Evolutionary conservation across 2,329 filamentous ascomycete genomes (phyloP).

Genomic region (Harringtonia lauricola): DNA sequence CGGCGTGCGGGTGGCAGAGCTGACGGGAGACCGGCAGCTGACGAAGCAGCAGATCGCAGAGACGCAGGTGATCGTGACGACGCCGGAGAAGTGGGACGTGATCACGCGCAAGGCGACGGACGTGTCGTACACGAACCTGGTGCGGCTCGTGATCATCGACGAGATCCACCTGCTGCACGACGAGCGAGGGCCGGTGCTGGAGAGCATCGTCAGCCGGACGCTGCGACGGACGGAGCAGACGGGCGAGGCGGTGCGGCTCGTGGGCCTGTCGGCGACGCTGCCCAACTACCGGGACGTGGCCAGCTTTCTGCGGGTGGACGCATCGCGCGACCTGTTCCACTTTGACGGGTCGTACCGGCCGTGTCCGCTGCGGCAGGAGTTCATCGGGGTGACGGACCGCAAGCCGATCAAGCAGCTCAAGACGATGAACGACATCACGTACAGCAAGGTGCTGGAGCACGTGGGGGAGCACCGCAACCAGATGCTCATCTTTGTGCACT

Average conservation of each 20-base stretch:
- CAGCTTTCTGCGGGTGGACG: constrained; percentile 85
- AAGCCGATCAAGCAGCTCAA: constrained; percentile 98
- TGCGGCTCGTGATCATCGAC: constrained; percentile 90
- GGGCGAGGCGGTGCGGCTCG: constrained; percentile 79
- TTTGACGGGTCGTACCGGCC: constrained; percentile 92
- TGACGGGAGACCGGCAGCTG: constrained; percentile 94
- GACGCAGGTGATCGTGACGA: constrained; percentile 96
- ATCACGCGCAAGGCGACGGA: constrained; percentile 97
- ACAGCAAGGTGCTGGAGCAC: constrained; percentile 94
- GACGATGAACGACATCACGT: constrained; percentile 98
- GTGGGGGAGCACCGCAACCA: constrained; percentile 89
- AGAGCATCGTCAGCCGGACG: constrained; percentile 92
- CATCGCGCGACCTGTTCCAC: constrained; percentile 79
- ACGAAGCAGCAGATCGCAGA: constrained; percentile 98
- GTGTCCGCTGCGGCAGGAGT: constrained; percentile 91
- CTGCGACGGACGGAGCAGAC: constrained; percentile 91
- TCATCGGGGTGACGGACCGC: constrained; percentile 93
- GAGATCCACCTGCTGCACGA: constrained; percentile 97
- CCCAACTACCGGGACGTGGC: constrained; percentile 96
- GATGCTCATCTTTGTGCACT: constrained; percentile 98
- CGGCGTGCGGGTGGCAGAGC: constrained; percentile 84
- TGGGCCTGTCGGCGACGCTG: constrained; percentile 88
- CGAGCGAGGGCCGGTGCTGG: constrained; percentile 89
- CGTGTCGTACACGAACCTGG: constrained; percentile 93
- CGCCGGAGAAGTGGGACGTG: constrained; percentile 98